Evolutionary conservation across 2,329 filamentous ascomycete genomes (phyloP), one percentile per base, ranked within the genome.

Genomic region (Fusarium musae): DNA sequence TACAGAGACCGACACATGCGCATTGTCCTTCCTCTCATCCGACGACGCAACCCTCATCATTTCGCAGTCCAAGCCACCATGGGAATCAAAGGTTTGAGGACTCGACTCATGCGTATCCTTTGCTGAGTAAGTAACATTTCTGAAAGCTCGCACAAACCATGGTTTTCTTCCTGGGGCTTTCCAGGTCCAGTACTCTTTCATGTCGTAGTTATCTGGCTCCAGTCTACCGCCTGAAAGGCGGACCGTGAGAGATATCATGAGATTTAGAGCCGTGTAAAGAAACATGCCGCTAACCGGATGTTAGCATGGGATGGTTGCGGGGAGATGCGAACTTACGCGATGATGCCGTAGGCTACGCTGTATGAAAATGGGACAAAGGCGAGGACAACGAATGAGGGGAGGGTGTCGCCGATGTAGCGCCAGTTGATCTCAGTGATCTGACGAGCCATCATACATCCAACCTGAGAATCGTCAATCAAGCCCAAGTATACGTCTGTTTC

Each of bases 361-460:
- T 95, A 96, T 3, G 92, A 94, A 82, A 95, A 95, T 1, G 93
- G 93, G 91, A 96, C 95, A 66, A 94, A 84, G 63, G 91, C 89
- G 63, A 96, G 91, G 23, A 92, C 94, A 37, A 95, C 83, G 82
- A 96, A 96, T 3, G 93, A 93, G 0, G 93, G 93, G 30, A 96
- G 87, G 0, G 92, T 90, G 79, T 96, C 93, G 56, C 93, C 93
- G 53, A 93, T 86, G 81, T 96, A 96, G 21, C 86, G 85, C 93
- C 93, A 96, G 85, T 96, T 96, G 83, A 96, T 94, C 72, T 95
- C 91, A 16, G 88, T 89, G 10, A 92, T 91, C 2, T 92, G 87
- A 69, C 90, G 88, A 59, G 91, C 89, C 93, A 96, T 96, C 85
- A 96, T 90, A 16, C 90, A 90, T 21, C 93, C 93, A 50, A 96